Evolutionary conservation across 2,329 filamentous ascomycete genomes (phyloP), one percentile per base, ranked within the genome.

Genomic region (Penicillium sp.): DNA sequence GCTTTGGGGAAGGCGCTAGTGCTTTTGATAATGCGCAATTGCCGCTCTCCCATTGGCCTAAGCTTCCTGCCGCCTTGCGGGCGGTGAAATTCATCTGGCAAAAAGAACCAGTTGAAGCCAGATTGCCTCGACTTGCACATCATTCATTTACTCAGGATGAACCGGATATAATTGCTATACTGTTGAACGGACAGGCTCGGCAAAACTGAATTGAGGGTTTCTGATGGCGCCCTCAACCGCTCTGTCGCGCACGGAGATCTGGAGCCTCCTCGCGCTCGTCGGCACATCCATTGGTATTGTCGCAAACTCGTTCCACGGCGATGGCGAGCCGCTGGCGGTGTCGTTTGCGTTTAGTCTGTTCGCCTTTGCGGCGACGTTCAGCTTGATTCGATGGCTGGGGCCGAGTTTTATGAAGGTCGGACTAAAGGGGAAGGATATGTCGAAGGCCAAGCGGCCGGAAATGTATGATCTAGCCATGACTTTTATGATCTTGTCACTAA

Each of bases 311-410:
- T 88, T 97, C 68, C 83, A 86, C 59, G 89, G 85, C 64, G 89
- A 96, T 73, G 92, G 91, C 63, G 91, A 94, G 65, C 93, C 94
- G 38, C 82, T 99, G 65, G 81, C 95, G 63, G 93, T 91, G 9
- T 96, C 91, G 1, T 78, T 96, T 56, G 90, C 92, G 16, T 88
- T 97, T 65, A 94, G 90, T 67, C 84, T 88, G 21, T 79, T 96
- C 63, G 91, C 90, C 35, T 99, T 96, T 71, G 81, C 87, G 3
- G 84, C 88, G 48, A 86, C 86, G 59, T 97, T 90, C 73, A 85
- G 89, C 66, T 84, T 97, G 77, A 93, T 97, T 73, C 82, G 89
- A 78, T 97, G 93, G 93, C 87, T 97, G 5, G 93, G 93, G 1
- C 86, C 90, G 56, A 87, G 89, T 1, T 97, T 99, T 71, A 87